Base-by-base conservation (phyloP, 2,329 filamentous ascomycete genomes). In the Arthrocladium fulminans region DNA sequence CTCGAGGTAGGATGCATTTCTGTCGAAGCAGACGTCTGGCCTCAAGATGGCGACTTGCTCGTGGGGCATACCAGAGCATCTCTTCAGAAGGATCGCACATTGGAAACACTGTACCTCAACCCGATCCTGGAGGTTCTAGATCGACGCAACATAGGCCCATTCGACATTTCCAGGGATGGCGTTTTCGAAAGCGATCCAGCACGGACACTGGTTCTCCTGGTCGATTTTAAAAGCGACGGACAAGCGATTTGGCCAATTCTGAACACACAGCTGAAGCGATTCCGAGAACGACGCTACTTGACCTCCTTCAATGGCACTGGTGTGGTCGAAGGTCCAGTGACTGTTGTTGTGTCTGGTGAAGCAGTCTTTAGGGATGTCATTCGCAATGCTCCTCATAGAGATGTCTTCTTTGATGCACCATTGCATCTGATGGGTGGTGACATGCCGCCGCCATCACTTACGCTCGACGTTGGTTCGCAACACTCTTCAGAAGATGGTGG, bases 11-110 rank as follows among this genome's bases (percentile, higher is more conserved):
- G 76, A 37, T 79, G 75, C 57, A 69, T 72, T 10, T 67, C 75
- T 25, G 72, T 79, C 15, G 76, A 79, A 63, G 76, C 76, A 2
- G 76, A 79, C 51, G 71, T 79, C 25, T 79, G 75, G 74, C 66
- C 74, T 6, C 72, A 74, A 48, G 63, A 69, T 34, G 57, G 72
- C 3, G 73, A 77, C n/a, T 65, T 79, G 23, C 75, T 70, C 50
- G 74, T 79, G 39, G 76, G 76, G 20, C 76, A 79, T 60, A 72
- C 65, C 20, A 69, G 65, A 1, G 65, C 68, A 2, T 64, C 72
- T 3, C 63, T 79, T 3, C 70, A 68, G 0, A 60, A 60, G 3
- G 64, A 68, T 38, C 65, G 69, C 9, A 79, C 75, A 2, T 66
- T 80, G 43, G 64, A 63, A 7, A 70, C 58, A 32, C 65, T 79